Base-by-base conservation (phyloP, 768 basidiomycete species). In the Russula emetica region DNA sequence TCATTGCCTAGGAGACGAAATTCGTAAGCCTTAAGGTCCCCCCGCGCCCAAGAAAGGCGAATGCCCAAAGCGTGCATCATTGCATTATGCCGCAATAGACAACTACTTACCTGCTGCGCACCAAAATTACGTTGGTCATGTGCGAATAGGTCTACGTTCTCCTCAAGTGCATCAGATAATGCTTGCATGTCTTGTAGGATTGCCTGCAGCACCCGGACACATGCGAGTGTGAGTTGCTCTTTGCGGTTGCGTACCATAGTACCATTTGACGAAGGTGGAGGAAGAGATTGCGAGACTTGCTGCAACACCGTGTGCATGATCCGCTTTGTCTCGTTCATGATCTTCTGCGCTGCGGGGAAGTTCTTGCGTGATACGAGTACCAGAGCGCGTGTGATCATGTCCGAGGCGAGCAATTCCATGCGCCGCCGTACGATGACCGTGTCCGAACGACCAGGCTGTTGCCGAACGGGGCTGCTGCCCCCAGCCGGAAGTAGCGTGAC, bases 351-450 rank as follows among this genome's bases (percentile, higher is more conserved):
- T 68, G 95, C 94, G 0, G 86, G 80, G 75, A 86, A 91, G 73
- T 98, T 97, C 73, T 94, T 85, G 70, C 94, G 80, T 45, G 92
- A 91, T 58, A 97, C 94, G 51, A 98, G 83, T 34, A 98, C 90
- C 34, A 99, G 82, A 20, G 90, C 88, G 13, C 97, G 86, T 2
- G 94, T 94, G 72, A 98, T 94, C 94, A 98, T 98, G 75, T 98
- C 97, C 30, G 89, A 90, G 28, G 94, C 91, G 44, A 98, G 83
- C 5, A 99, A 83, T 78, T 99, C 97, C 94, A 98, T 97, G 26
- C 96, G 79, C 44, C 97, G 82, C 30, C 97, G 86, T 30, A 96
- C 90, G 69, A 99, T 94, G 57, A 89, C 85, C 0, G 94, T 88
- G 71, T 96, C 92, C 0, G 91, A 91, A 4, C 70, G 67, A 14